Percentiles rank a stretch among this genome's conserved stretches.
phyloP scores from a whole-genome alignment of 2,329 filamentous ascomycete species.

The Nemania bipapillata region DNA sequence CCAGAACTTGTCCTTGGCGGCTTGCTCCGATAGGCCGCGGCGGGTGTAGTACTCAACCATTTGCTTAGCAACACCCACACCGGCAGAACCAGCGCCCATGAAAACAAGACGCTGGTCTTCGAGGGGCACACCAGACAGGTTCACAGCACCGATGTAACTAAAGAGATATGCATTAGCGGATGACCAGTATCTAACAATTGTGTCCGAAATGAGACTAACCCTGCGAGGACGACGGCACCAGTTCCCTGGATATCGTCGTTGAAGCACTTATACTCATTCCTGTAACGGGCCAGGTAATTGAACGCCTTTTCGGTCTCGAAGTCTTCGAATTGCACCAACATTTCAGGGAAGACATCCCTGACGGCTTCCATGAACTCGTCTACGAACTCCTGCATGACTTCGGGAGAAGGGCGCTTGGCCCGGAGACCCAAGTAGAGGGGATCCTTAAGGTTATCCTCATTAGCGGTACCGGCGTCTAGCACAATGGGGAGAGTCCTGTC shows the following conservation, averaged over 20 bases:
- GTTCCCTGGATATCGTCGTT: conserved; percentile 99
- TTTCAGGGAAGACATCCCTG: conserved; percentile 74
- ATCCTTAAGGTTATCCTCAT: conserved; percentile 73
- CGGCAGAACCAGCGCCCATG: conserved; percentile 93
- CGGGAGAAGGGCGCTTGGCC: conserved; percentile 78
- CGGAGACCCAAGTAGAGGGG: conserved; percentile 90
- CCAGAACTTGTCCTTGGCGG: conserved; percentile 92
- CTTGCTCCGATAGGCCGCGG: conserved; percentile 86
- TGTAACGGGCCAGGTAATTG: conserved; percentile 89
- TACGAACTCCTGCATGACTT: conserved; percentile 89
- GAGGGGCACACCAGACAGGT: conserved; percentile 83
- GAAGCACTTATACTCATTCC: conserved; percentile 91
- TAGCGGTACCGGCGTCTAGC: conserved; percentile 73
- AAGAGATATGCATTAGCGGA: conserved; percentile 35
- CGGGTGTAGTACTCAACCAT: conserved; percentile 97
- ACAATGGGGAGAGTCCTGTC: conserved; percentile 80
- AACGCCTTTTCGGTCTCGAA: conserved; percentile 95
- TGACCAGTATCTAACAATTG: not conserved
- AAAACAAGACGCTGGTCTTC: conserved; percentile 96
- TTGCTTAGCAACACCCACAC: conserved; percentile 97
- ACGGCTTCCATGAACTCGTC: conserved; percentile 97
- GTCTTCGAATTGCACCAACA: conserved; percentile 92
- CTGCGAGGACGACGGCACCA: conserved; percentile 90
- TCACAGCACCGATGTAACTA: conserved; percentile 75
- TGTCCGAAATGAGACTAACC: conserved; percentile 60